Evolutionary conservation across 345 rosid genomes (phyloP), one percentile per base, ranked within the genome.

Genomic region (Cardamine occulta): DNA sequence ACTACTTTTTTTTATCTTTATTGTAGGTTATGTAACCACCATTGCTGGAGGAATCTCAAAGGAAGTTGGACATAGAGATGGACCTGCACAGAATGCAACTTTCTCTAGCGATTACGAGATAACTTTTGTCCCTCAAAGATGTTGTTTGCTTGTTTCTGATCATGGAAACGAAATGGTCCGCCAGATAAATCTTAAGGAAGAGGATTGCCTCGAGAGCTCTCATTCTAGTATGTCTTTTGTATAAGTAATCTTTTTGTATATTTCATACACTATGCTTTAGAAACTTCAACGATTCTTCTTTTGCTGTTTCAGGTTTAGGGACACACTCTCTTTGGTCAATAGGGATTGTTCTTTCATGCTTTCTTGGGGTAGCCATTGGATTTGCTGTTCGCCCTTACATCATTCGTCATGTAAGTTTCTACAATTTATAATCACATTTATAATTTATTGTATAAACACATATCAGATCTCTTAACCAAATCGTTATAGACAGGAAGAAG

Each of bases 51-150:
- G 89, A 23, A 51, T 17, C 65, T 77, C 87, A 13, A 54, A 68
- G 45, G 73, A 37, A 29, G 0, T 4, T 8, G 93, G 96, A 35
- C 76, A 35, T 6, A 62, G 73, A 48, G 91, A 90, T 66, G 93
- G 93, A 52, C 93, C 93, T 2, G 90, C 86, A 5, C 87, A 86
- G 69, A 87, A 86, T 68, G 96, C 96, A 18, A 79, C 91, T 2
- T 90, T 90, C 76, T 88, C 96, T 2, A 70, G 0, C 47, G 87
- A 87, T 80, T 86, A 85, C 62, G 91, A 87, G 65, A 37, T 88
- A 66, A 68, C 81, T 65, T 85, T 87, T 68, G 82, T 86, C 23
- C 85, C 87, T 40, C 66, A 72, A 21, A 76, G 73, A 62, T 90
- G 93, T 61, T 85, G 85, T 55, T 82, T 90, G 53, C 85, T 90